phyloP scores from a whole-genome alignment of 2,329 filamentous ascomycete genomes.

The Saccharata proteae region DNA sequence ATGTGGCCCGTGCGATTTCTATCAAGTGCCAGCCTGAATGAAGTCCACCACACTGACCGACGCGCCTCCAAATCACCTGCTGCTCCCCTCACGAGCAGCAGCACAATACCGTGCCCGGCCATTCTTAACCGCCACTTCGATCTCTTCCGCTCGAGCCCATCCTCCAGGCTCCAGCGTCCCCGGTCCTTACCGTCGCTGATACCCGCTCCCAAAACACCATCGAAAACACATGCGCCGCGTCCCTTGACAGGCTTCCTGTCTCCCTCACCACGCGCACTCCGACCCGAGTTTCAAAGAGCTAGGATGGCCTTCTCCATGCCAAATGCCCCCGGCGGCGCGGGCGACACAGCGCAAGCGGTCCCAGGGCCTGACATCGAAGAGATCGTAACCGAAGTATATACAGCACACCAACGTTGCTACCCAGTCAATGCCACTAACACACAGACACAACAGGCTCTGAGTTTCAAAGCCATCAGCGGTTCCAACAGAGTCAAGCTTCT shows the following conservation, averaged over 20 bases:
- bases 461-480: slow-evolving; percentile 68
- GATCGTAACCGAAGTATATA: slow-evolving; percentile 64
- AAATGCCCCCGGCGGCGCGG: slow-evolving; percentile 29
- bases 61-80: background rate
- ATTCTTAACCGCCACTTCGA: slow-evolving; percentile 16
- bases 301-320: slow-evolving; percentile 57
- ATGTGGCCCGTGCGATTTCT: background rate
- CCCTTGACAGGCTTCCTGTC: slow-evolving; percentile 16
- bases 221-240: slow-evolving; percentile 8
- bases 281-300: slow-evolving; percentile 16
- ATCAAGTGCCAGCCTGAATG: background rate
- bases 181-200: slow-evolving; percentile 16
- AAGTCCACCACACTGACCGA: background rate
- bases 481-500: slow-evolving; percentile 73
- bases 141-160: slow-evolving; percentile 16
- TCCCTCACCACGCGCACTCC: slow-evolving; percentile 16
- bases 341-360: slow-evolving; percentile 28
- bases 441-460: slow-evolving; percentile 44
- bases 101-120: slow-evolving; percentile 2
- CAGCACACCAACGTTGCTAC: slow-evolving; percentile 10
- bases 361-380: slow-evolving; percentile 58
- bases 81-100: background rate
- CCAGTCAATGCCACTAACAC: slow-evolving; percentile 6
- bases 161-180: slow-evolving; percentile 12
- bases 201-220: slow-evolving; percentile 11